Evolutionary conservation across 352 stramenopile species (phyloP).

Genomic region (Ophiocytium majus): DNA sequence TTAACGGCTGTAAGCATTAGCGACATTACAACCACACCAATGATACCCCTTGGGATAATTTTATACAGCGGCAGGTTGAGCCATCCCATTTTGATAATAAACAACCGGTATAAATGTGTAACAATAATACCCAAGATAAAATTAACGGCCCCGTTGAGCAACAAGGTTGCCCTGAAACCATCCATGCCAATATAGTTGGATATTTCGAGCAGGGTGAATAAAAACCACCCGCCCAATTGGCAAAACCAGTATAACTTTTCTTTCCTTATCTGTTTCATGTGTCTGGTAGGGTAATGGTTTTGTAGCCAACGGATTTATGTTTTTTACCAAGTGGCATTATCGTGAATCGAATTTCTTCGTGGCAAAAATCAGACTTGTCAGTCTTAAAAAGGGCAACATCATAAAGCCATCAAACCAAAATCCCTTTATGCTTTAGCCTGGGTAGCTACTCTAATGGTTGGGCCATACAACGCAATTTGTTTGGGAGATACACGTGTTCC

Average conservation of each 20-base stretch:
- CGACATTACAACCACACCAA: neutral
- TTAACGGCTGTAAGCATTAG: neutral
- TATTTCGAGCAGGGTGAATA: neutral
- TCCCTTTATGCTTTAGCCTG: too few relatives aligned
- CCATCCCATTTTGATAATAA: neutral
- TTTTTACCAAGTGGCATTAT: too few relatives aligned
- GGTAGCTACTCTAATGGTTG: too few relatives aligned
- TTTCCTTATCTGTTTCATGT: too few relatives aligned
- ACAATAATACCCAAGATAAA: neutral
- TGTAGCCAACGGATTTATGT: too few relatives aligned
- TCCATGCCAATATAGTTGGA: neutral
- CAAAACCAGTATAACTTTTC: constrained; percentile 7
- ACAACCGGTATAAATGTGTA: constrained; percentile 10
- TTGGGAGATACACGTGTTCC: too few relatives aligned
- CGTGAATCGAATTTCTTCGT: too few relatives aligned
- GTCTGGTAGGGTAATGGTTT: too few relatives aligned
- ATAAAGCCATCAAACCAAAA: too few relatives aligned
- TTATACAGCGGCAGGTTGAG: neutral
- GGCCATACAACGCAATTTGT: too few relatives aligned
- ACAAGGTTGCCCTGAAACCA: neutral
- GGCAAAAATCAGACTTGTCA: too few relatives aligned
- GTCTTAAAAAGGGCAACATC: too few relatives aligned
- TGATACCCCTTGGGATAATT: neutral
- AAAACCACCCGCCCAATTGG: neutral
- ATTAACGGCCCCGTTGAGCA: neutral